Evolutionary conservation across 768 basidiomycete genomes (phyloP), one percentile per base, ranked within the genome.

Genomic region (Gloeopeniophorella convolvens): DNA sequence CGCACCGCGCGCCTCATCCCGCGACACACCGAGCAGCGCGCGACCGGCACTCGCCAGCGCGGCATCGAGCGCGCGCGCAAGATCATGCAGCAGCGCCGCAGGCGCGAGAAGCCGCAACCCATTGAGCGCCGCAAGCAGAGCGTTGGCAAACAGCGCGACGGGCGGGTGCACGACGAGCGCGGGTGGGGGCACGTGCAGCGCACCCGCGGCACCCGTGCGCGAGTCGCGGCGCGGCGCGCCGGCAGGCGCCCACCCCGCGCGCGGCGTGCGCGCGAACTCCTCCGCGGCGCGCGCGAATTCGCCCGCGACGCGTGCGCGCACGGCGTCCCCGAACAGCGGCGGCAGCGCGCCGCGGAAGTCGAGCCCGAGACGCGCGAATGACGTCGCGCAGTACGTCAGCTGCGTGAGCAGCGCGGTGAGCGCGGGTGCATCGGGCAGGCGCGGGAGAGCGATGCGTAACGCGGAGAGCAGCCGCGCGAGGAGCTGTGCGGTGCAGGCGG

Each of bases 281-380:
- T 59, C 60, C 4, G 66, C 54, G 0, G 76, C 77, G 0, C 65
- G 64, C 6, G 64, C 62, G 40, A 88, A 65, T 33, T 83, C 80
- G 23, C 70, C 68, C 8, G 69, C 68, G 28, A 87, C 78, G 6
- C 79, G 75, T 23, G 68, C 64, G 3, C 75, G 63, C 10, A 92
- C 83, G 2, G 87, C 85, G 37, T 70, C 66, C 32, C 74, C 73
- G 63, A 93, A 82, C 3, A 87, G 69, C n/a, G 75, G 73, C 3
- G 76, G 76, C 26, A 96, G 69, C 15, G 85, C 66, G 0, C 74
- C 66, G 27, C 83, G 79, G 66, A 99, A 98, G 63, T 96, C 94
- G 59, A 95, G 75, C 0, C 95, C 95, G 13, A 95, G 77, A n/a
- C 93, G 81, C 0, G 89, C 76, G 61, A 96, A 96, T 1, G 93